Base-by-base conservation (phyloP, 768 basidiomycete genomes). In the Tulasnella sp. region DNA sequence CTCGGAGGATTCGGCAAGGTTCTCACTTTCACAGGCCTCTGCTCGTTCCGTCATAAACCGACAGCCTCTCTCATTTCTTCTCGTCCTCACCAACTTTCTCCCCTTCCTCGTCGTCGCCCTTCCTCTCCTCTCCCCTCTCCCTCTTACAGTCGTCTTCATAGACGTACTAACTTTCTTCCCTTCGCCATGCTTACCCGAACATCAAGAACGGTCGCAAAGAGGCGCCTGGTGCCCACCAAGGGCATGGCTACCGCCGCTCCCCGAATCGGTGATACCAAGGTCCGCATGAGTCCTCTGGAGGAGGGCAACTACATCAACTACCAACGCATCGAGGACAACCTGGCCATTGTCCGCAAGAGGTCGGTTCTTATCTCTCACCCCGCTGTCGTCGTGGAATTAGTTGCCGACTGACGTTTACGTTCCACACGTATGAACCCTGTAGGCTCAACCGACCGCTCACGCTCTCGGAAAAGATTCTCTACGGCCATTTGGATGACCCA, bases 281-380 rank as follows among this genome's bases (percentile, higher is more conserved):
- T 96, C 79, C 87, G 93, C 83, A 96, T 96, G 94, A 95, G 94
- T 54, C 88, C 93, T 83, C 90, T 96, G 82, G 95, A 96, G 86
- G 91, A 92, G 85, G 91, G 89, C 83, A 92, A 91, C 69, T 96
- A 91, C 85, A 96, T 96, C 87, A 96, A 96, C 91, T 96, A 96
- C 87, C 95, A 96, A 87, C 93, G 97, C 80, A 98, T 99, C 86
- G 97, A 99, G 89, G 96, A 98, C 87, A 98, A 97, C 89, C 93
- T 99, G 82, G 92, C 90, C 83, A 86, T 97, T 85, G 91, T 98
- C 80, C 93, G 96, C 83, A 89, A 92, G 77, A 91, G 96, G 96
- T 96, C 50, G 77, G 85, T 84, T 24, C 40, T 46, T 46, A 44
- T 75, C 74, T 4, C 74, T 5, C 72, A 81, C n/a, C 24, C 74